Conservation (phyloP, 164 flowering plant species). For the Annona squamosa region DNA sequence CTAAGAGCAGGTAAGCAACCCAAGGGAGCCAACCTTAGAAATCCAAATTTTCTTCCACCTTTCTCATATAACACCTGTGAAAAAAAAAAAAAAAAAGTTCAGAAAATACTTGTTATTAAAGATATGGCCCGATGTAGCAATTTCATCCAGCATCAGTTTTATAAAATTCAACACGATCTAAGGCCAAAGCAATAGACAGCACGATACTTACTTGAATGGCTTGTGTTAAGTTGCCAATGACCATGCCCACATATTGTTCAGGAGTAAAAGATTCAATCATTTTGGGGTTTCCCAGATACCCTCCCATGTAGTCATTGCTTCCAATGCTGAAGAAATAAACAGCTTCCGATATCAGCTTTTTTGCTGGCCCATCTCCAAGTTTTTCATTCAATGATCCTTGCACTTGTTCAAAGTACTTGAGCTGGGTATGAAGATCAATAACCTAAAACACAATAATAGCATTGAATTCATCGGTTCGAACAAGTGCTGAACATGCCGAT, state of each 20-base stretch:
- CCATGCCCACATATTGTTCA: constrained; percentile 36
- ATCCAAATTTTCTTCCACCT: constrained; percentile 54
- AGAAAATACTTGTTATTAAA: background rate
- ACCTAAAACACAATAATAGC: constrained; percentile 21
- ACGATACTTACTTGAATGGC: constrained; percentile 34
- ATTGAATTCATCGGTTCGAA: background rate
- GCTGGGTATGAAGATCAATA: constrained; percentile 44
- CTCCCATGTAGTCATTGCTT: constrained; percentile 53
- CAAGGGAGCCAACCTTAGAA: constrained; percentile 40
- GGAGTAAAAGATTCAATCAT: constrained; percentile 28
- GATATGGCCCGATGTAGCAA: background rate
- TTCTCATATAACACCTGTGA: constrained; percentile 36
- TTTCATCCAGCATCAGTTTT: too few species aligned
- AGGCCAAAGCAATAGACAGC: background rate
- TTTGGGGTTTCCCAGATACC: constrained; percentile 38
- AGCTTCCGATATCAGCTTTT: constrained; percentile 35
- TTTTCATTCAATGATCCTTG: constrained; percentile 22
- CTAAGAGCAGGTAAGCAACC: constrained; percentile 56
- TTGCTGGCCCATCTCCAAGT: constrained; percentile 30
- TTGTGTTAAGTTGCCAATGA: constrained; percentile 45
- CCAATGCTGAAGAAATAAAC: constrained; percentile 57
- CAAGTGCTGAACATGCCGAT: too few species aligned
- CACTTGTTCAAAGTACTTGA: constrained; percentile 40
- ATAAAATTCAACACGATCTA: too few species aligned
- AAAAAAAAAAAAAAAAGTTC: too few species aligned